Conservation (phyloP, 2,329 filamentous ascomycete species). For the Setomelanomma holmii region DNA sequence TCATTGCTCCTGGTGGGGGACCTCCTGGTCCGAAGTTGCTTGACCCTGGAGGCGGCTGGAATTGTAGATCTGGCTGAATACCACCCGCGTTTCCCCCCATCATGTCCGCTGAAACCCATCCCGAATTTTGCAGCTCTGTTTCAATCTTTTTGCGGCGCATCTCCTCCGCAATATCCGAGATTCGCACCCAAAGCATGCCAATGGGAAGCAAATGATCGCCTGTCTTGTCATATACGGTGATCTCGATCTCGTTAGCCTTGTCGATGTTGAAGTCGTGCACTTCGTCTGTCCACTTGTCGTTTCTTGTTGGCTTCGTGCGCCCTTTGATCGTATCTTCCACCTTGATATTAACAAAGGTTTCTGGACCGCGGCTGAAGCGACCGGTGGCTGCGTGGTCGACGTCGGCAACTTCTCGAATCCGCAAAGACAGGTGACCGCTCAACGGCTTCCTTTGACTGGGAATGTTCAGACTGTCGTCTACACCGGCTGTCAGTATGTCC, state of each 20-base stretch:
- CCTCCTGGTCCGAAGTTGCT: slow-evolving; percentile 48
- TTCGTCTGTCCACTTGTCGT: slow-evolving; percentile 90
- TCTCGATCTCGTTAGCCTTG: slow-evolving; percentile 97
- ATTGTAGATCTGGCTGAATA: slow-evolving; percentile 62
- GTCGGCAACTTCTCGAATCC: slow-evolving; percentile 87
- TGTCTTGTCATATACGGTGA: slow-evolving; percentile 96
- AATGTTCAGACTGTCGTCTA: slow-evolving; percentile 95
- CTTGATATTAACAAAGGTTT: slow-evolving; percentile 95
- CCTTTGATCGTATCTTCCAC: slow-evolving; percentile 94
- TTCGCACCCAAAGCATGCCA: slow-evolving; percentile 92
- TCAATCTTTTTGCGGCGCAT: slow-evolving; percentile 98
- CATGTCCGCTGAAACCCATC: slow-evolving; percentile 96
- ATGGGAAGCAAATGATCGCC: slow-evolving; percentile 89
- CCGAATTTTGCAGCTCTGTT: slow-evolving; percentile 89
- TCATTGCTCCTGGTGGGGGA: slow-evolving; percentile 48
- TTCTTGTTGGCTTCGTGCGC: slow-evolving; percentile 82
- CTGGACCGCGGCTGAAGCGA: slow-evolving; percentile 85
- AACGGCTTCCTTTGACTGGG: slow-evolving; percentile 96
- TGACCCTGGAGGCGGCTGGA: slow-evolving; percentile 57
- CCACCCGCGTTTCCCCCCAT: slow-evolving; percentile 70
- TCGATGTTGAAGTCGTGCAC: slow-evolving; percentile 92
- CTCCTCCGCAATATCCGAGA: slow-evolving; percentile 97
- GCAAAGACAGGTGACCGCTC: slow-evolving; percentile 85
- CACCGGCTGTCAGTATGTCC: slow-evolving; percentile 36
- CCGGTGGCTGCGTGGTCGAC: slow-evolving; percentile 88